Conservation (phyloP, 2,329 filamentous ascomycete species). For the Neopestalotiopsis clavispora region DNA sequence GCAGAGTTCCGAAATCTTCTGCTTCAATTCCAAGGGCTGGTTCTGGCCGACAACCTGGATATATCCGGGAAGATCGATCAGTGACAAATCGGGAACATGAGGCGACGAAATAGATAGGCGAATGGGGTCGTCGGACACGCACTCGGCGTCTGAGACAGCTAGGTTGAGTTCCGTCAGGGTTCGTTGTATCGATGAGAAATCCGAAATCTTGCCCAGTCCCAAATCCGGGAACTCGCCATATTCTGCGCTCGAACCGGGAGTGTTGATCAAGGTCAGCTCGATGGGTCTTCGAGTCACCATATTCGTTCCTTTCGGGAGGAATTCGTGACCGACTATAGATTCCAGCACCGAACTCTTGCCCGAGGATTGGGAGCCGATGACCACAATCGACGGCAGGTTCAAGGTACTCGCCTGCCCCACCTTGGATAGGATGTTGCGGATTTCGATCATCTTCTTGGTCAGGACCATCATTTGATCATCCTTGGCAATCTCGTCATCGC, state of each 20-base stretch:
- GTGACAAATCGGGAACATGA: slow-evolving; percentile 90
- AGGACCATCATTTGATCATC: slow-evolving; percentile 99
- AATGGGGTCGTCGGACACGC: slow-evolving; percentile 95
- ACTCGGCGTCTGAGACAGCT: slow-evolving; percentile 87
- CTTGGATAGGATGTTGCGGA: slow-evolving; percentile 86
- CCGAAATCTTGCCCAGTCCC: slow-evolving; percentile 85
- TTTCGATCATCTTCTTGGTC: slow-evolving; percentile 99
- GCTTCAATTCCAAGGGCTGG: slow-evolving; percentile 88
- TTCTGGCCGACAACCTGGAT: slow-evolving; percentile 94
- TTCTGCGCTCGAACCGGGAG: slow-evolving; percentile 82
- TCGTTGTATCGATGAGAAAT: slow-evolving; percentile 90
- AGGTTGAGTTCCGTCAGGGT: slow-evolving; percentile 94
- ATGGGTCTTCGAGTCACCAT: slow-evolving; percentile 98
- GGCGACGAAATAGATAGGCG: slow-evolving; percentile 95
- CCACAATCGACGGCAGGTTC: slow-evolving; percentile 95
- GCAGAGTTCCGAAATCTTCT: slow-evolving; percentile 94
- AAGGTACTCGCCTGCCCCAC: slow-evolving; percentile 90
- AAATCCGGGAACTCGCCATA: slow-evolving; percentile 97
- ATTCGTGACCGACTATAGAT: slow-evolving; percentile 96
- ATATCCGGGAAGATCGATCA: slow-evolving; percentile 96
- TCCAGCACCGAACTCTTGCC: slow-evolving; percentile 98
- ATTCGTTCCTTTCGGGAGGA: slow-evolving; percentile 95
- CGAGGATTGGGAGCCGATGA: slow-evolving; percentile 97
- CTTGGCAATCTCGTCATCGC: slow-evolving; percentile 69
- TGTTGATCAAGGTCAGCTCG: slow-evolving; percentile 95